phyloP scores from a whole-genome alignment of 176 grass and related monocot species.

The Eleusine indica region DNA sequence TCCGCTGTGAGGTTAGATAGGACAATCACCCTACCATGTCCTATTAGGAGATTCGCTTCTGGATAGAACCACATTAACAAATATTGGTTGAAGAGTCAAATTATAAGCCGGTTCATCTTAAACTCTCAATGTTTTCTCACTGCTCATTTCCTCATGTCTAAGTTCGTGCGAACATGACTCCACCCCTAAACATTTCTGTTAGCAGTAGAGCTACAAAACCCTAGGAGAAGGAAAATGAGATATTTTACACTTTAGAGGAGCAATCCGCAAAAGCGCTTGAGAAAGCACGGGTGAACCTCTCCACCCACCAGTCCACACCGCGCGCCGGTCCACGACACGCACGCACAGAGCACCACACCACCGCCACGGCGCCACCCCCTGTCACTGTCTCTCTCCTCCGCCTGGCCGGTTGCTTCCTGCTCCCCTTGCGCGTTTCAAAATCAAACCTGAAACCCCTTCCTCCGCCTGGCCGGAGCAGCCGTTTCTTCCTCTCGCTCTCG shows the following conservation, averaged over 20 bases:
- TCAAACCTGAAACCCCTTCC: constrained; percentile 15
- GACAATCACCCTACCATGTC: too few species aligned
- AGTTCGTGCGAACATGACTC: too few species aligned
- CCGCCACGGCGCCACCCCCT: constrained; percentile 6
- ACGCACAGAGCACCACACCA: constrained; percentile 20
- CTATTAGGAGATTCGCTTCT: too few species aligned
- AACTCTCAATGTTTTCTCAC: too few species aligned
- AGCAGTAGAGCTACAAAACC: too few species aligned
- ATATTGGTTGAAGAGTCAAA: too few species aligned
- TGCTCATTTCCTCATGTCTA: too few species aligned
- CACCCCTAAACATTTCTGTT: too few species aligned
- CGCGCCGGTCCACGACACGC: constrained; percentile 41
- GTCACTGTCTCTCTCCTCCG: background rate
- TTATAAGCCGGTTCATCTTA: too few species aligned
- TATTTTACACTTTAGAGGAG: background rate
- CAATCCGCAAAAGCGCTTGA: constrained; percentile 5
- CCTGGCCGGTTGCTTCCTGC: constrained; percentile 1
- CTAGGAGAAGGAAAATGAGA: too few species aligned
- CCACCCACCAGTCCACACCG: background rate
- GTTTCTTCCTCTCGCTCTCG: background rate
- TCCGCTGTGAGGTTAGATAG: too few species aligned
- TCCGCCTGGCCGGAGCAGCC: background rate
- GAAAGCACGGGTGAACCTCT: background rate
- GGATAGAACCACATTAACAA: too few species aligned
- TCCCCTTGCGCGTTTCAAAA: constrained; percentile 47